Evolutionary conservation across 2,329 filamentous ascomycete species (phyloP).

Genomic region (Ophiosphaerella narmari): DNA sequence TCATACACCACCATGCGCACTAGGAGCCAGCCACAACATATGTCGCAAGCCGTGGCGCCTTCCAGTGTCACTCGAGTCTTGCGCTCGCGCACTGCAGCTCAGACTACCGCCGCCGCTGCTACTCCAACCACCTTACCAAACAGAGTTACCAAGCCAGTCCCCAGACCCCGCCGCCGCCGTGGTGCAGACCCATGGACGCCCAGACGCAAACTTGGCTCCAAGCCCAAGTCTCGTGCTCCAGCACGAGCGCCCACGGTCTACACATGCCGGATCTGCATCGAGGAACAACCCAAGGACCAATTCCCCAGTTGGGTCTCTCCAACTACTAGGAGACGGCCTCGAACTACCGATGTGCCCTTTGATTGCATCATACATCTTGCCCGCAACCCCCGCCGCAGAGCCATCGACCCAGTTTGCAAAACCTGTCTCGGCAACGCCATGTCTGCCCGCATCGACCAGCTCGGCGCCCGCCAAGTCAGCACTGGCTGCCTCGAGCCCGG

Average conservation of each 20-base stretch:
- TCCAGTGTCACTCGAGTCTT: conserved; percentile 11
- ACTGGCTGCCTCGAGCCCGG: conserved; percentile 30
- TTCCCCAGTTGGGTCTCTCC: conserved; percentile 26
- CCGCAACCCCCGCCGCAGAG: conserved; percentile 22
- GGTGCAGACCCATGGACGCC: conserved; percentile 27
- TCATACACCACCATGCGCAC: too few species aligned
- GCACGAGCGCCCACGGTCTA: conserved; percentile 20
- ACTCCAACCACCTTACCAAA: not conserved
- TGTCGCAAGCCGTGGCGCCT: not conserved
- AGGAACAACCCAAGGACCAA: conserved; percentile 13
- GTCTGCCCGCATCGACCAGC: conserved; percentile 24
- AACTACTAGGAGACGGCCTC: conserved; percentile 1
- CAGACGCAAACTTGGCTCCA: conserved; percentile 22
- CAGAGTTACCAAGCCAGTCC: conserved; percentile 3
- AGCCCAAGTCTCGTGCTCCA: conserved; percentile 9
- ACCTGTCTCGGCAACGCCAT: conserved; percentile 29
- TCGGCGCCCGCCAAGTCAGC: conserved; percentile 23
- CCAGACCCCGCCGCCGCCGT: conserved; percentile 11
- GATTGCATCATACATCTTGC: conserved; percentile 29
- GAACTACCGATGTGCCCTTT: conserved; percentile 16
- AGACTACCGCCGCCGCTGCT: too few species aligned
- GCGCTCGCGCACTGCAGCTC: conserved; percentile 17
- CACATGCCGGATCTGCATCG: conserved; percentile 32
- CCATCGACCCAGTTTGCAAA: conserved; percentile 32
- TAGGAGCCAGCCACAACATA: not conserved